A percentile compares a stretch with the other conserved stretches of the same genome.
Conservation (phyloP, 345 rosid species). For the Moricandia moricandioides region DNA sequence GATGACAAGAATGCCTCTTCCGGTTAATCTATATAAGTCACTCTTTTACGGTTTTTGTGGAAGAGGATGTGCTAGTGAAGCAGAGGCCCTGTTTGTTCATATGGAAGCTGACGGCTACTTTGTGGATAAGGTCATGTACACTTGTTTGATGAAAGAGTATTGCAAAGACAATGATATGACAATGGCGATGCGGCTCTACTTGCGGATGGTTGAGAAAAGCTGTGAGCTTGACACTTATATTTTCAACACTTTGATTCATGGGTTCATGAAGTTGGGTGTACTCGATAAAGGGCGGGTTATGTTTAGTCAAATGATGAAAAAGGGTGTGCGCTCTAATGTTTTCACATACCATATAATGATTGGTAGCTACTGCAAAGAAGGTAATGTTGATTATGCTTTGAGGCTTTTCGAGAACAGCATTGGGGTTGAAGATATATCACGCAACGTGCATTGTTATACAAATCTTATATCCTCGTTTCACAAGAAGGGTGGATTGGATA, state of each 20-base stretch:
- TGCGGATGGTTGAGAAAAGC: slow-evolving; percentile 59
- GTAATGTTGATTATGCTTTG: slow-evolving; percentile 52
- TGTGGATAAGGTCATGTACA: slow-evolving; percentile 60
- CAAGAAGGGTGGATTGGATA: slow-evolving; percentile 44
- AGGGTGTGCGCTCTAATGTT: slow-evolving; percentile 39
- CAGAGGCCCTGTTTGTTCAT: slow-evolving; percentile 53
- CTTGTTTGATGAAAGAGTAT: slow-evolving; percentile 52
- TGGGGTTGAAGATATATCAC: slow-evolving; percentile 36
- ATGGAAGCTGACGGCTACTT: slow-evolving; percentile 55
- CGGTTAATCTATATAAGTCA: slow-evolving; percentile 50
- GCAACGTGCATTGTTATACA: slow-evolving; percentile 54
- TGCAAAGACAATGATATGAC: slow-evolving; percentile 52
- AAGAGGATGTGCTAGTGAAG: slow-evolving; percentile 46
- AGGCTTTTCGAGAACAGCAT: slow-evolving; percentile 38
- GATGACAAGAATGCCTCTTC: slow-evolving; percentile 42
- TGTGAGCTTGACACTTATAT: slow-evolving; percentile 53
- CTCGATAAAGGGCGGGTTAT: slow-evolving; percentile 47
- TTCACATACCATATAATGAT: slow-evolving; percentile 56
- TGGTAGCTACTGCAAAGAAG: slow-evolving; percentile 53
- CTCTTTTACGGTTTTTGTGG: slow-evolving; percentile 64
- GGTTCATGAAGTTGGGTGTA: slow-evolving; percentile 51
- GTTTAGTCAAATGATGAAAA: slow-evolving; percentile 44
- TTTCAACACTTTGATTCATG: slow-evolving; percentile 60
- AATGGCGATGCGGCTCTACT: slow-evolving; percentile 57
- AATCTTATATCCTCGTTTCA: slow-evolving; percentile 49